Base-by-base conservation (phyloP, 495 filamentous ascomycete genomes). In the Penicillium pancosmium region DNA sequence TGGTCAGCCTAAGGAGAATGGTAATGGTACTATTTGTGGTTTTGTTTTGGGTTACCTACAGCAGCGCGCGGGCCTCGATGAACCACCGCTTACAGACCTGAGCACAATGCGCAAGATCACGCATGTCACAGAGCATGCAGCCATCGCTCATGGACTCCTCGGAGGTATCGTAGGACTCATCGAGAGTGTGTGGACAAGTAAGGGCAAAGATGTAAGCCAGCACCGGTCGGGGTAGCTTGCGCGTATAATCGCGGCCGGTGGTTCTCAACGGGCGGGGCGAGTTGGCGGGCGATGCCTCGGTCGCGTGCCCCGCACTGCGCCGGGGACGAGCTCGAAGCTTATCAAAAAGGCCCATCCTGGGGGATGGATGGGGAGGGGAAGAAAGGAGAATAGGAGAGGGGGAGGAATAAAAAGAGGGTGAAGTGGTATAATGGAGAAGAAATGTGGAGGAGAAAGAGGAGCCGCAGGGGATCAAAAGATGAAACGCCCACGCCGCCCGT, bases 61-160 rank as follows among this genome's bases (percentile, higher is more conserved):
- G 76, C 11, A 88, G 61, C 2, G 60, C 59, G 47, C 66, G 70
- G 44, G 75, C 76, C 46, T 80, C 78, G 12, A 81, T 64, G 65
- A 82, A 84, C 93, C 93, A 98, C 62, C 78, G 80, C 68, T 83
- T 86, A 68, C 82, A 89, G 41, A 91, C 90, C 59, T 82, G 76
- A 19, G 86, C 82, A 72, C 90, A 92, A 66, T 88, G 86, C 43
- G 91, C 87, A 55, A 98, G 82, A 70, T 98, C 93, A 60, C 93
- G 88, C 78, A 95, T 83, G 77, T 96, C 92, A 78, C 94, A 98
- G 27, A 96, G 86, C 91, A 93, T 93, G 74, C 94, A 98, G 60
- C 87, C 89, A 83, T 92, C 90, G 44, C 88, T 81, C 61, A 88
- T 84, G 44, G 90, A 92, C 67, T 90, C 83, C 75, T 98, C 94